These are phyloP conservation scores for Lithospermum erythrorhizon DNA, from an alignment of 257 asterid species.

Conservation along the genomic window DNA sequence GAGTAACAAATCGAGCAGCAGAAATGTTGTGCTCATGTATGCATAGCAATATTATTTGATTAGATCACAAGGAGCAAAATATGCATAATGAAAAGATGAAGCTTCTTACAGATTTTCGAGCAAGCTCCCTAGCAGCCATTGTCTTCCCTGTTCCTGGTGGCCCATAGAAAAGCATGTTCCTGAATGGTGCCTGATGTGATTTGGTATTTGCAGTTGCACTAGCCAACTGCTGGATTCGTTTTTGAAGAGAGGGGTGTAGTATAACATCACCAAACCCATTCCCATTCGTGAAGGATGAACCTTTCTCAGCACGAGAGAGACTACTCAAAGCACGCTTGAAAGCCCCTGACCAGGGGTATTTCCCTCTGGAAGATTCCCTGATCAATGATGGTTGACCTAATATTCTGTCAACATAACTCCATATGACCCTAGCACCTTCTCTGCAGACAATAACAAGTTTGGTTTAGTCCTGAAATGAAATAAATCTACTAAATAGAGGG, in stretches of 20 bases:
- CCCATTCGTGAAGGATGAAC: constrained; percentile 29
- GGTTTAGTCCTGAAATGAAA: neutral
- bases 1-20: neutral
- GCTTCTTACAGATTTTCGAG: constrained; percentile 69
- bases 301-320: constrained; percentile 31
- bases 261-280: constrained; percentile 75
- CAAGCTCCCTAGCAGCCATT: constrained; percentile 98
- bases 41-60: too few species aligned
- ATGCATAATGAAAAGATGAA: neutral
- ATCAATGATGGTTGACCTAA: constrained; percentile 93
- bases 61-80: neutral
- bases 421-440: constrained; percentile 88
- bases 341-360: constrained; percentile 89
- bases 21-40: neutral
- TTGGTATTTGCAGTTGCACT: constrained; percentile 81
- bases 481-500: neutral
- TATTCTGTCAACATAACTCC: constrained; percentile 94
- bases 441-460: constrained; percentile 30
- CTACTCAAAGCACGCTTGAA: constrained; percentile 40
- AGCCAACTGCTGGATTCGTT: constrained; percentile 67
- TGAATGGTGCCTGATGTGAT: constrained; percentile 79
- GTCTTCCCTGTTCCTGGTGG: constrained; percentile 99
- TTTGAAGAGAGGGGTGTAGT: constrained; percentile 76
- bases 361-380: constrained; percentile 91
- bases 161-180: constrained; percentile 91